Evolutionary conservation across 768 basidiomycete genomes (phyloP).

Genomic region (Boletus vermiculosoides): DNA sequence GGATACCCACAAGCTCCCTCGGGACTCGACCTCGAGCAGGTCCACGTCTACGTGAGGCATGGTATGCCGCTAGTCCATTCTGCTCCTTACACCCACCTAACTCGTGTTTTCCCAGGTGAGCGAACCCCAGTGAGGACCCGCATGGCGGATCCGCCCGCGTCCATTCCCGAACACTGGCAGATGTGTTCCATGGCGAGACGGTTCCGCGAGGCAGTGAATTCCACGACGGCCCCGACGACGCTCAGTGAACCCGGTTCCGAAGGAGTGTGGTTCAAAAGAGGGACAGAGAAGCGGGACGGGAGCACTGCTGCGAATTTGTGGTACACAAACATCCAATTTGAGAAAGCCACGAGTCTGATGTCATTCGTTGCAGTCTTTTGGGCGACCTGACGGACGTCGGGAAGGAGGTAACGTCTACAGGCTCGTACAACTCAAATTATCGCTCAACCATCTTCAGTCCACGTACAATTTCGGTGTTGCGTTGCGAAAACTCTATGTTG

Average conservation of each 20-base stretch:
- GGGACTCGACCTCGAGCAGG: slow-evolving; percentile 60
- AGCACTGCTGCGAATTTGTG: slow-evolving; percentile 56
- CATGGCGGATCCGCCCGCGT: slow-evolving; percentile 58
- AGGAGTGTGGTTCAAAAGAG: slow-evolving; percentile 40
- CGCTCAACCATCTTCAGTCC: slow-evolving; percentile 41
- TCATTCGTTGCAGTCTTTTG: slow-evolving; percentile 48
- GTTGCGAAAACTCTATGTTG: slow-evolving; percentile 63
- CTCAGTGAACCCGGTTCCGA: slow-evolving; percentile 15
- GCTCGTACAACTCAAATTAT: not conserved
- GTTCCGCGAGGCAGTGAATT: slow-evolving; percentile 46
- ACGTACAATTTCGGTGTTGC: slow-evolving; percentile 62
- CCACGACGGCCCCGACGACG: slow-evolving; percentile 22
- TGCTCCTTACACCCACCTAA: not conserved
- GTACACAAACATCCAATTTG: slow-evolving; percentile 37
- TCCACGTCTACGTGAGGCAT: slow-evolving; percentile 74
- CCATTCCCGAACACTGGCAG: slow-evolving; percentile 66
- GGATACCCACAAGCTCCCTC: slow-evolving; percentile 58
- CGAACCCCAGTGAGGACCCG: slow-evolving; percentile 73
- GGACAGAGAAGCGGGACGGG: slow-evolving; percentile 61
- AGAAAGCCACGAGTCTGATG: not conserved
- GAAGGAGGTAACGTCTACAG: slow-evolving; percentile 46
- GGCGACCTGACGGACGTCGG: slow-evolving; percentile 56
- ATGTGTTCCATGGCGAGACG: slow-evolving; percentile 57
- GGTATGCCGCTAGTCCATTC: slow-evolving; percentile 42
- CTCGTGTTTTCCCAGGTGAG: slow-evolving; percentile 49